Evolutionary conservation across 163 green algal species (phyloP), one percentile per base, ranked within the genome.

Genomic region (Prototheca wickerhamii): DNA sequence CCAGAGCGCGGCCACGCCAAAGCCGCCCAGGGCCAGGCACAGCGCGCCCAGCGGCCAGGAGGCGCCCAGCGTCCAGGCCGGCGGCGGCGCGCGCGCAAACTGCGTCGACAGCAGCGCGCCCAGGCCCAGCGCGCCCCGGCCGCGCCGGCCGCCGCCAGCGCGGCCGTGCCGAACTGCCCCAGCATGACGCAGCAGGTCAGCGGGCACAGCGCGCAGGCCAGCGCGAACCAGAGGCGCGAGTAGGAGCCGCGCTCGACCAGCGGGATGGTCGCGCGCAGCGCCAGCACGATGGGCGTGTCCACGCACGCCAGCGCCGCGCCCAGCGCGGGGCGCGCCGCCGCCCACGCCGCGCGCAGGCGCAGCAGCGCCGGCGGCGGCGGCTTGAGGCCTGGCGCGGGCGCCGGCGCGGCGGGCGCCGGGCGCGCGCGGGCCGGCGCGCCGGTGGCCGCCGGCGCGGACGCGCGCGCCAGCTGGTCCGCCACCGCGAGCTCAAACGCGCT

Each of bases 1-100:
- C 89, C 89, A 96, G 50, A 90, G 72, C n/a, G 88, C 84, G 1
- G 88, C 88, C 61, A 93, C 76, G 30, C 77, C 74, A 68, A 95
- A 93, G 3, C 75, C 72, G 21, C 67, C 68, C 28, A 70, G 52
- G 21, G 75, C 80, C 35, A 84, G 68, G 8, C 76, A 31, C 12
- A 68, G 73, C 7, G 78, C 68, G 61, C 67, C 67, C 17, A 74
- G 58, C 28, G 67, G 67, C 54, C 65, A 74, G 2, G 35, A 31
- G 0, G 67, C 65, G 21, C 74, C 80, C 17, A 64, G 21, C 1
- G 63, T 43, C 63, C 65, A 66, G 23, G 54, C 28, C 28, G 61
- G 43, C 0, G 64, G 49, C 17, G 51, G 65, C 46, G 33, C 34
- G 4, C 20, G 30, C 42, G 60, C 34, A 6, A 15, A 5, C 15